Conservation (phyloP, 805 yeast species). For the Zygoascus bituminiphila region DNA sequence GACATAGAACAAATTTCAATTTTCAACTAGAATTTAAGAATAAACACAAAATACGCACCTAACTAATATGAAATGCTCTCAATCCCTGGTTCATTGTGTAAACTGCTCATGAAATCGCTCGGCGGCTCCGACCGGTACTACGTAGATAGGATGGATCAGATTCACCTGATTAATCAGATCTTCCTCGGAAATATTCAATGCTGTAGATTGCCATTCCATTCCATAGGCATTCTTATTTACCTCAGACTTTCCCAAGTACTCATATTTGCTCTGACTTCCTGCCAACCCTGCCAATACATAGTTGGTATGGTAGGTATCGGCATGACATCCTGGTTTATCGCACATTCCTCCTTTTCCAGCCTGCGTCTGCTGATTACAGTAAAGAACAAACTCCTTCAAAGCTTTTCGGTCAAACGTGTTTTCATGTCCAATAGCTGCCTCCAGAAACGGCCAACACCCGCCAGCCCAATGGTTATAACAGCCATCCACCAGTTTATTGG, state of each 20-base stretch:
- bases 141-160: slow-evolving; percentile 49
- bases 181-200: neutral
- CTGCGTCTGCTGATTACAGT: slow-evolving; percentile 58
- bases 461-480: slow-evolving; percentile 97
- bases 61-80: no score
- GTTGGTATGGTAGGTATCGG: slow-evolving; percentile 89
- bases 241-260: slow-evolving; percentile 14
- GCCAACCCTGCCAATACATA: slow-evolving; percentile 74
- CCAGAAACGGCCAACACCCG: slow-evolving; percentile 58
- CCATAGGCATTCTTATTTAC: slow-evolving; percentile 22
- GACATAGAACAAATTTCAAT: no score
- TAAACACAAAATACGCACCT: no score
- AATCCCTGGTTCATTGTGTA: no score
- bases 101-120: slow-evolving; percentile 23
- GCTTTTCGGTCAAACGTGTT: slow-evolving; percentile 42
- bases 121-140: slow-evolving; percentile 43
- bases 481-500: slow-evolving; percentile 91
- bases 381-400: slow-evolving; percentile 54
- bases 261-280: slow-evolving; percentile 41
- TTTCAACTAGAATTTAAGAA: no score
- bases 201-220: slow-evolving; percentile 27
- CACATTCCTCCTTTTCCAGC: slow-evolving; percentile 58
- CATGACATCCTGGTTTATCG: slow-evolving; percentile 76
- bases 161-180: slow-evolving; percentile 16
- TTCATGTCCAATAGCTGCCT: slow-evolving; percentile 36